Percentiles rank a stretch among this genome's conserved stretches.
Conservation (phyloP, 345 rosid species). For the Citrus glauca region DNA sequence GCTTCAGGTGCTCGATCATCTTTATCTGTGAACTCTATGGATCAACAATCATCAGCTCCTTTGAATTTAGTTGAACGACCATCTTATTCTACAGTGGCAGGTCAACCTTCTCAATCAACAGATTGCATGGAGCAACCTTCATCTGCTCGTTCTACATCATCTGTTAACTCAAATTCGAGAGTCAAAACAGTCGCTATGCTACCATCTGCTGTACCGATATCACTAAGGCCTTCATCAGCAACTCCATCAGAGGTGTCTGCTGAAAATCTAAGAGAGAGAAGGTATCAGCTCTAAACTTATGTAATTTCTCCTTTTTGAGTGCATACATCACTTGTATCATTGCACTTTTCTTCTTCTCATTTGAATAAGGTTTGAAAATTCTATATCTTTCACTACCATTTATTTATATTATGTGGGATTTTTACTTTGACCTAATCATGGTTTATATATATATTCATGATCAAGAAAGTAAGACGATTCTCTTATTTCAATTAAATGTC, state of each 20-base stretch:
- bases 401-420: neutral
- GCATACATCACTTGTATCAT: neutral
- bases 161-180: constrained; percentile 35
- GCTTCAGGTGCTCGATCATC: constrained; percentile 35
- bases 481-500: neutral
- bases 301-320: neutral
- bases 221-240: constrained; percentile 56
- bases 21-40: constrained; percentile 24
- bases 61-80: constrained; percentile 29
- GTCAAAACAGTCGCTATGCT: constrained; percentile 39
- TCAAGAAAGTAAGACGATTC: neutral
- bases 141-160: constrained; percentile 46
- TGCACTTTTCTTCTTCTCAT: neutral
- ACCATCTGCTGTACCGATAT: constrained; percentile 50
- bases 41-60: constrained; percentile 34
- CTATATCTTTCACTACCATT: neutral
- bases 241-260: constrained; percentile 34
- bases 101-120: constrained; percentile 31
- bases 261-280: constrained; percentile 47
- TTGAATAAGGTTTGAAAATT: neutral
- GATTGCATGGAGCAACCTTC: constrained; percentile 43
- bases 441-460: no score
- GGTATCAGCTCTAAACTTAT: constrained; percentile 31
- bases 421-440: no score
- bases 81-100: constrained; percentile 34